A percentile compares a stretch with the other conserved stretches of the same genome.
Conservation (phyloP, 2,329 filamentous ascomycete species). For the Cordyceps cateniannulata region DNA sequence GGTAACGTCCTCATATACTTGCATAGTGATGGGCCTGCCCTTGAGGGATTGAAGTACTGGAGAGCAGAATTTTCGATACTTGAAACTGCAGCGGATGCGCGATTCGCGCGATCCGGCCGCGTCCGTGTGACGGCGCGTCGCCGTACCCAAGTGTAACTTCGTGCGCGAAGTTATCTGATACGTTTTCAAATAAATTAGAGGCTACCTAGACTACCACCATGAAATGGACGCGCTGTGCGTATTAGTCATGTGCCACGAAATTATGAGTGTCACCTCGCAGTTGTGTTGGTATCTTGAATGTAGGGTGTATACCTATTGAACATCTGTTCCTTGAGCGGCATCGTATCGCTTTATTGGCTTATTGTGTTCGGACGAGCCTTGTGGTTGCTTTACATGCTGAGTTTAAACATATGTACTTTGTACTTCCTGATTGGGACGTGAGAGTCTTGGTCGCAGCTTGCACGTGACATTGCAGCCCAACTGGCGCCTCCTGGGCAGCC, state of each 20-base stretch:
- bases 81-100: neutral
- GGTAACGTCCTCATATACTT: neutral
- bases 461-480: slow-evolving; percentile 1
- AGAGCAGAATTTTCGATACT: neutral
- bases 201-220: neutral
- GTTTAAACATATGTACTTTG: neutral
- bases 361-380: no score
- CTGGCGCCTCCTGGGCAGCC: neutral
- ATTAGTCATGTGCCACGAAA: neutral
- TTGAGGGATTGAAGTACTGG: neutral
- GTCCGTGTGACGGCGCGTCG: neutral
- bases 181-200: no score
- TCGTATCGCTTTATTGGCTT: no score
- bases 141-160: neutral
- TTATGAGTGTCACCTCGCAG: neutral
- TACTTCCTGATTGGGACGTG: neutral
- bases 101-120: neutral
- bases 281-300: no score
- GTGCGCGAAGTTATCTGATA: neutral
- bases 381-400: no score
- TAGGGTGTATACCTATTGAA: no score
- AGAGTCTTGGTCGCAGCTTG: no score
- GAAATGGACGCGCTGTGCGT: neutral
- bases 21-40: neutral
- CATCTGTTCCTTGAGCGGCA: no score